Evolutionary conservation across 345 rosid genomes (phyloP), one percentile per base, ranked within the genome.

Genomic region (Xanthoceras sorbifolium): DNA sequence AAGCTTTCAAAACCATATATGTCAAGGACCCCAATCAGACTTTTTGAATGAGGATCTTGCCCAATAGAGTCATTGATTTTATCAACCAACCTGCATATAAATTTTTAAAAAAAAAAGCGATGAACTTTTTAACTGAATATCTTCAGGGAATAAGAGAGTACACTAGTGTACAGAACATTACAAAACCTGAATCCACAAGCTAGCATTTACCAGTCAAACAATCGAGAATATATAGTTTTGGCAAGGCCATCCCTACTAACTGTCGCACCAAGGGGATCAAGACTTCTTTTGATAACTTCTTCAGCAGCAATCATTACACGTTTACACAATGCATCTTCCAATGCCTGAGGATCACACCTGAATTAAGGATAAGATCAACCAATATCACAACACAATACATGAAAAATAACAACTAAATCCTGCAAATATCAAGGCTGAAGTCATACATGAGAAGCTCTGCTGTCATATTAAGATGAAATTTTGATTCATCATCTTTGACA

Each of bases 1-100:
- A 95, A 95, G 87, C 99, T 95, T 80, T 95, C 99, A 60, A 95
- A 94, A 75, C 94, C 98, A 86, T 92, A 92, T 60, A 92, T 92
- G 89, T 92, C 97, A 80, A 92, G 94, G 82, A 92, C 90, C 73
- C 98, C 97, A 61, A 94, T 94, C 82, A 86, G 80, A 83, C 82
- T 86, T 69, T 82, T 83, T 25, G 97, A 94, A 25, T 78, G 54
- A 74, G 91, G 82, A 85, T 92, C 93, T 84, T 92, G 97, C 77
- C 94, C 97, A 57, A 90, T 87, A 77, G 97, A 89, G 50, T 71
- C 67, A 78, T 92, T 90, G 68, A 92, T 92, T 82, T 90, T 92
- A 77, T 89, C 85, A 26, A 94, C 97, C 90, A 94, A 82, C 98
- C 98, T 93, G 88, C 65, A 80, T 54, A 76, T 64, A 74, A 26